phyloP scores from a whole-genome alignment of 306 rosid species.

The Hylodesmum podocarpum region DNA sequence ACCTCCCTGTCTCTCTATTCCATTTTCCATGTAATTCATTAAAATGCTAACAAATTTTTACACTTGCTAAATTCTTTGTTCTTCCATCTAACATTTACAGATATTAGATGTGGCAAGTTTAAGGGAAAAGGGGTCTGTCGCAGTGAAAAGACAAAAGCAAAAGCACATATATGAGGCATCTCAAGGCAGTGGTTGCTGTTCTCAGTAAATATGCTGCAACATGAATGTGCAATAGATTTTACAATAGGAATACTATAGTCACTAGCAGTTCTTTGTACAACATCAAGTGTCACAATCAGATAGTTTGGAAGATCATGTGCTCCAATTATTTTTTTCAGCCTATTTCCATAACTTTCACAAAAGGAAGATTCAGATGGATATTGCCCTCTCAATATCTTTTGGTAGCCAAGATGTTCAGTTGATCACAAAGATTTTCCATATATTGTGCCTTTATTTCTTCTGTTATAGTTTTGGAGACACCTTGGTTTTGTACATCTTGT shows the following conservation, averaged over 20 bases:
- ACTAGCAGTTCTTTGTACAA: conserved; percentile 11
- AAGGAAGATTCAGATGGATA: conserved; percentile 23
- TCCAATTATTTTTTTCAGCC: not conserved
- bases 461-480: conserved; percentile 26
- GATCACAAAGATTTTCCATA: conserved; percentile 7
- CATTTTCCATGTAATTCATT: not conserved
- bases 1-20: not conserved
- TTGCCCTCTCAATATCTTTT: conserved; percentile 14
- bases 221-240: conserved; percentile 12
- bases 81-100: conserved; percentile 40
- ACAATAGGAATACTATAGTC: not conserved
- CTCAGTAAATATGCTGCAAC: conserved; percentile 27
- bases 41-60: not conserved
- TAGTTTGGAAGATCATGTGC: conserved; percentile 18
- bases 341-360: not conserved
- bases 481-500: conserved; percentile 7
- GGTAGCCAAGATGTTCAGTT: conserved; percentile 11
- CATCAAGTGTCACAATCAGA: conserved; percentile 5
- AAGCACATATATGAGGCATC: conserved; percentile 34
- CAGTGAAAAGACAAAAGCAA: conserved; percentile 65
- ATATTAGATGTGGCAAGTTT: conserved; percentile 69
- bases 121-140: conserved; percentile 65
- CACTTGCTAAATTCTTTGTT: conserved; percentile 1
- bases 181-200: conserved; percentile 56
- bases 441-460: not conserved